phyloP scores from a whole-genome alignment of 1,284 basidiomycete genomes.

The Cryptococcus sp. region DNA sequence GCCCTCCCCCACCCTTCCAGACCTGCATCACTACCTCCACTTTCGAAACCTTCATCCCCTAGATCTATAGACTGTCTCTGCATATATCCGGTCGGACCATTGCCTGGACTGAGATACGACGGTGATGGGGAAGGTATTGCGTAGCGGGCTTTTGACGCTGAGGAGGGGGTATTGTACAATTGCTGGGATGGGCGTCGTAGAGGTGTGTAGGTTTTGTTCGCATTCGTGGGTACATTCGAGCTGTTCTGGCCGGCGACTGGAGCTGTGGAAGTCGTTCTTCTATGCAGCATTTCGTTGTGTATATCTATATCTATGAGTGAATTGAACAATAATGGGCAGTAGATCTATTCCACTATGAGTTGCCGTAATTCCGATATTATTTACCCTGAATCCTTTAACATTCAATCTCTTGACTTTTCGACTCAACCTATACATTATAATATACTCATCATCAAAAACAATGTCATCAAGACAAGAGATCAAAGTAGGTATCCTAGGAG shows the following conservation, averaged over 20 bases:
- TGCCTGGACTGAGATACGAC: slow-evolving; percentile 3
- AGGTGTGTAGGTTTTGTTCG: slow-evolving; percentile 23
- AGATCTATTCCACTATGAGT: no score
- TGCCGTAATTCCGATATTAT: neutral
- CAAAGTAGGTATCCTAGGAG: slow-evolving; percentile 90
- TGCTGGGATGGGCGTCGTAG: slow-evolving; percentile 19
- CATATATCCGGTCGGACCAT: neutral
- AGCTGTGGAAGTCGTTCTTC: neutral
- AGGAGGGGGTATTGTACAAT: slow-evolving; percentile 14
- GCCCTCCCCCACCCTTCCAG: neutral
- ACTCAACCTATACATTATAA: neutral
- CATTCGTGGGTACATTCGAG: neutral
- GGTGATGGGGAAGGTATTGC: slow-evolving; percentile 14
- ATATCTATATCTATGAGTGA: no score
- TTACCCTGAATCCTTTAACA: neutral
- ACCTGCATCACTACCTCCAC: slow-evolving; percentile 1
- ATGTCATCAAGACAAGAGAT: slow-evolving; percentile 47
- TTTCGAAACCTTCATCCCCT: neutral
- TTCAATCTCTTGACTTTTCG: neutral
- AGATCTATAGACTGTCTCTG: neutral
- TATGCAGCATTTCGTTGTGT: neutral
- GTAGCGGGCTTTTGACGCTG: slow-evolving; percentile 14
- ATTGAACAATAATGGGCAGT: no score
- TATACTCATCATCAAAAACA: slow-evolving; percentile 1
- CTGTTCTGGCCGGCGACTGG: neutral